Percentiles rank a stretch among this genome's conserved stretches.
These are phyloP conservation scores for Hamamelis virginiana DNA, from an alignment of 164 flowering plant species.

Conservation along the genomic window DNA sequence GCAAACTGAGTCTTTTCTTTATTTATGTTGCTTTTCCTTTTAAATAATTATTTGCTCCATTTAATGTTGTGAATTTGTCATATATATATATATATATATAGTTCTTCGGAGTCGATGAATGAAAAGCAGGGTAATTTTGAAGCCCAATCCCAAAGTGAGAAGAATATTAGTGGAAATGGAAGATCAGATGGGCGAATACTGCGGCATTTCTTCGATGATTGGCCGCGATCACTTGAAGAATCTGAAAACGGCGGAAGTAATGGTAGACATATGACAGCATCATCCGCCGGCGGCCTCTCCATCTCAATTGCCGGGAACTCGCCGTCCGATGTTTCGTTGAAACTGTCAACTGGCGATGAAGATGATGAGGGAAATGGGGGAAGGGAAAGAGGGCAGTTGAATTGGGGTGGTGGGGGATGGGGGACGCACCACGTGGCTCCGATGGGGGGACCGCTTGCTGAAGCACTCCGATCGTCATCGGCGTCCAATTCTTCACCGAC, in stretches of 20 bases:
- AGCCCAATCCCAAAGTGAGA: slow-evolving; percentile 29
- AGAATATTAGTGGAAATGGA: slow-evolving; percentile 12
- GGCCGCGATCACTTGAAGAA: slow-evolving; percentile 60
- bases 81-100: no score
- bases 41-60: neutral
- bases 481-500: slow-evolving; percentile 52
- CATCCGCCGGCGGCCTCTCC: slow-evolving; percentile 48
- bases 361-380: slow-evolving; percentile 28
- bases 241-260: slow-evolving; percentile 9
- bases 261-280: slow-evolving; percentile 20
- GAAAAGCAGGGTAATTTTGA: slow-evolving; percentile 27
- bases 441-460: slow-evolving; percentile 87
- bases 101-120: slow-evolving; percentile 35
- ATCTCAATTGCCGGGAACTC: slow-evolving; percentile 52
- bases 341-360: slow-evolving; percentile 61
- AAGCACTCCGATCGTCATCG: slow-evolving; percentile 69
- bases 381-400: slow-evolving; percentile 28
- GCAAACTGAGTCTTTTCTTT: neutral
- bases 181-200: slow-evolving; percentile 46
- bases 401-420: slow-evolving; percentile 50
- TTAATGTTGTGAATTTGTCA: neutral
- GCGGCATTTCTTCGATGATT: slow-evolving; percentile 76
- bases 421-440: slow-evolving; percentile 41
- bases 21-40: neutral
- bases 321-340: slow-evolving; percentile 68